These are phyloP conservation scores for Amorphotheca resinae DNA, from an alignment of 495 filamentous ascomycete species.

Conservation along the genomic window DNA sequence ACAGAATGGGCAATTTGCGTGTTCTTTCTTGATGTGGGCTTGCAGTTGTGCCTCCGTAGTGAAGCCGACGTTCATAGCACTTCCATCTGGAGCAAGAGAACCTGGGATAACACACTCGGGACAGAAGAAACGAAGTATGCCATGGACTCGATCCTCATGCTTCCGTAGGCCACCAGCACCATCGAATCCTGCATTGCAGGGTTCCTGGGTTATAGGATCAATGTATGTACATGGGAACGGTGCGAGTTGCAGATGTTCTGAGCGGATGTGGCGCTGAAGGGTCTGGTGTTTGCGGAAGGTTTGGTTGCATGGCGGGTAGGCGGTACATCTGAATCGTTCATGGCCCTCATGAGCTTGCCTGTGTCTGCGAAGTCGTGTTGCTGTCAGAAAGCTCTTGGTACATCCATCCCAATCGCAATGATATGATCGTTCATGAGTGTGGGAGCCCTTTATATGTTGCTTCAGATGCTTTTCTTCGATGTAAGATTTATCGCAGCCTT, in stretches of 20 bases:
- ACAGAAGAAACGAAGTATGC: conserved; percentile 57
- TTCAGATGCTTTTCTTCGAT: conserved; percentile 68
- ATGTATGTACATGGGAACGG: conserved; percentile 53
- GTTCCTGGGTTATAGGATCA: conserved; percentile 40
- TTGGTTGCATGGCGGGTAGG: conserved; percentile 59
- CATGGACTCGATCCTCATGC: conserved; percentile 61
- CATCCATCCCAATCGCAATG: conserved; percentile 59
- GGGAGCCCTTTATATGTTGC: conserved; percentile 70
- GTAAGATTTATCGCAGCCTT: conserved; percentile 69
- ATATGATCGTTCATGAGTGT: conserved; percentile 59
- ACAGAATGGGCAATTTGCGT: conserved; percentile 67
- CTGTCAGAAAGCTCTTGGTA: conserved; percentile 66
- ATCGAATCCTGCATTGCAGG: conserved; percentile 61
- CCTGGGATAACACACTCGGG: conserved; percentile 39
- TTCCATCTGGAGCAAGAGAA: conserved; percentile 16
- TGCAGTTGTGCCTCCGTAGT: conserved; percentile 56
- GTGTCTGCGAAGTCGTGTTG: conserved; percentile 59
- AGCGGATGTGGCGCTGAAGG: conserved; percentile 67
- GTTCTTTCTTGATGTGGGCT: conserved; percentile 53
- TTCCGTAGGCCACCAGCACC: conserved; percentile 51
- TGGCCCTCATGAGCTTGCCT: conserved; percentile 52
- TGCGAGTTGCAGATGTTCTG: conserved; percentile 53
- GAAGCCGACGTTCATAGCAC: conserved; percentile 41
- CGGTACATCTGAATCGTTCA: conserved; percentile 59
- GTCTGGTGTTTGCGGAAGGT: conserved; percentile 83